Percentiles rank a stretch among this genome's conserved stretches.
Conservation (phyloP, 2,329 filamentous ascomycete species). For the Amphichorda felina region DNA sequence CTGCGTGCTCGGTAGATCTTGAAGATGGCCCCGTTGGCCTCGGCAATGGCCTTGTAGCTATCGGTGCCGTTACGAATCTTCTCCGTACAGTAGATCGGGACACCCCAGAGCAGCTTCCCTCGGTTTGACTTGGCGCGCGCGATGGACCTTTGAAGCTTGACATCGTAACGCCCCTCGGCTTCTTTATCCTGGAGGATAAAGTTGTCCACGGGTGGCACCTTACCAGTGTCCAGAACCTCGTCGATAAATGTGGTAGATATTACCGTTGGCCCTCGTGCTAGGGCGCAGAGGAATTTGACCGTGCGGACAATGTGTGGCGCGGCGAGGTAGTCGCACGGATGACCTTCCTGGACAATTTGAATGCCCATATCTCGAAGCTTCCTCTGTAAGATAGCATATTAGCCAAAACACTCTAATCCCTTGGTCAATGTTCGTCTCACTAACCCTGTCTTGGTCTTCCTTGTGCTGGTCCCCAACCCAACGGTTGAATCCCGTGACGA, state of each 20-base stretch:
- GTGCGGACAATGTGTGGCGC: conserved; percentile 82
- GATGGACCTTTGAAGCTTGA: conserved; percentile 58
- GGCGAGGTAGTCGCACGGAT: conserved; percentile 72
- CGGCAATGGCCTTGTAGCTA: conserved; percentile 75
- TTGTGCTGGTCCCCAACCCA: conserved; percentile 66
- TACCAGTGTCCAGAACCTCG: conserved; percentile 56
- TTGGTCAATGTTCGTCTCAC: conserved; percentile 14
- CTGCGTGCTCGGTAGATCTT: conserved; percentile 64
- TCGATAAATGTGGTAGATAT: conserved; percentile 72
- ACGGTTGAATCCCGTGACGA: conserved; percentile 72
- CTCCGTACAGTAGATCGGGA: conserved; percentile 76
- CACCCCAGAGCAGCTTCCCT: conserved; percentile 60
- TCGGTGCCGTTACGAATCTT: conserved; percentile 71
- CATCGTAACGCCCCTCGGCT: conserved; percentile 58
- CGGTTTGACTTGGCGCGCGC: conserved; percentile 63
- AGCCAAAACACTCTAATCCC: background rate
- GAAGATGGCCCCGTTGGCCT: conserved; percentile 80
- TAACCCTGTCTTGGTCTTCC: conserved; percentile 72
- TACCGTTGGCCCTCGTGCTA: conserved; percentile 70
- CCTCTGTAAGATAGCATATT: conserved; percentile 35
- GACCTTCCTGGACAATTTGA: conserved; percentile 62
- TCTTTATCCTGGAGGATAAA: conserved; percentile 60
- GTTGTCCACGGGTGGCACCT: conserved; percentile 46
- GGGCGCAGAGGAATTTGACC: conserved; percentile 80
- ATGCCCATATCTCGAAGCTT: conserved; percentile 78